Evolutionary conservation across 148 eudicot species (phyloP).

Genomic region (Rheum nobile): DNA sequence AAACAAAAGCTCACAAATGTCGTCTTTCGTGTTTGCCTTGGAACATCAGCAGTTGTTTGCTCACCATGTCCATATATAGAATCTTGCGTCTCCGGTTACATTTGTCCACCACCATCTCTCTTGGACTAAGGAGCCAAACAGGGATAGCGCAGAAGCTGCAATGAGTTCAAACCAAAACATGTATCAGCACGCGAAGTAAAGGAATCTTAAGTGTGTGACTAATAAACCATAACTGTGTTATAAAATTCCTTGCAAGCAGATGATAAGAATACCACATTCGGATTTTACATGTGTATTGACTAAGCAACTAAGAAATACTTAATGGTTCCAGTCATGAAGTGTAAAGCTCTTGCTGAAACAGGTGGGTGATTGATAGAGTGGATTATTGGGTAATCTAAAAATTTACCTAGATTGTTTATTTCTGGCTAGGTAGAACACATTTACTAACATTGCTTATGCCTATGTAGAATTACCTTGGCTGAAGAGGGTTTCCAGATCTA

Average conservation of each 20-base stretch:
- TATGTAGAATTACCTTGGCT: neutral
- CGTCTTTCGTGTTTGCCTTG: neutral
- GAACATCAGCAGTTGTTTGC: neutral
- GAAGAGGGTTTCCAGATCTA: neutral
- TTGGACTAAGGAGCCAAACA: neutral
- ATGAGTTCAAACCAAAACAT: neutral
- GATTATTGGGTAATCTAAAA: neutral
- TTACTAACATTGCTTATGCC: neutral
- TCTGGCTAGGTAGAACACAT: neutral
- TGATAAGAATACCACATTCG: neutral
- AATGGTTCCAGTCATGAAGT: neutral
- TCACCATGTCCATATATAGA: neutral
- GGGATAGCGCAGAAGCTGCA: slow-evolving; percentile 1
- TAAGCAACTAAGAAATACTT: neutral
- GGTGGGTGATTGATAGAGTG: neutral
- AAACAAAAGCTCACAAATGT: neutral
- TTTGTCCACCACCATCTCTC: neutral
- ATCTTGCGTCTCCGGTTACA: neutral
- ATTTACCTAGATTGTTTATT: neutral
- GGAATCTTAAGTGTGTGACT: neutral
- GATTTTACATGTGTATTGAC: neutral
- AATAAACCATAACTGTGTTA: neutral
- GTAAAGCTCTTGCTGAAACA: no score
- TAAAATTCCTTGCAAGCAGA: neutral
- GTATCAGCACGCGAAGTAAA: neutral